Evolutionary conservation across 2,329 filamentous ascomycete species (phyloP).

Genomic region (Lasiodiplodia gonubiensis): DNA sequence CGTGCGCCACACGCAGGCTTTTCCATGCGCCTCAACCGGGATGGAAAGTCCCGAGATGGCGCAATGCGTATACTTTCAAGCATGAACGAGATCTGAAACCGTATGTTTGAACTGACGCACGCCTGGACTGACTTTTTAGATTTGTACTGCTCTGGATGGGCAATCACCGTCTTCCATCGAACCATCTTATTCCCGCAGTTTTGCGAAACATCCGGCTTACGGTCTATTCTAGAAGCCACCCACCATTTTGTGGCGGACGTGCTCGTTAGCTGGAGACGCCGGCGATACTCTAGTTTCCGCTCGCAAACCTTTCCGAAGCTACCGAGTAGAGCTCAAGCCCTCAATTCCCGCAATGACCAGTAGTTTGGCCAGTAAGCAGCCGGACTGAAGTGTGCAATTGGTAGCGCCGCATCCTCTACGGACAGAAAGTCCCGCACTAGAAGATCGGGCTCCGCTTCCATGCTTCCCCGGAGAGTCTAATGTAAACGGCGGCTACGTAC

Average conservation of each 20-base stretch:
- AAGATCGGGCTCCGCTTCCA: not conserved
- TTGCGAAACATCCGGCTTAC: not conserved
- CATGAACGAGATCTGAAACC: conserved; percentile 11
- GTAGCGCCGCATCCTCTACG: not conserved
- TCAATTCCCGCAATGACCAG: not conserved
- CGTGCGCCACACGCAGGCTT: not conserved
- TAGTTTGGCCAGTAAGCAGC: not conserved
- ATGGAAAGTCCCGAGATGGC: conserved; percentile 16
- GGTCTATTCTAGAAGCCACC: not conserved
- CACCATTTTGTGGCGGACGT: not conserved
- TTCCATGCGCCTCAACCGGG: not conserved
- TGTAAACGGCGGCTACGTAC: not conserved
- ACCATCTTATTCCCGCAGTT: not conserved
- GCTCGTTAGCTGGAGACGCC: not conserved
- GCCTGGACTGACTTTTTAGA: not conserved
- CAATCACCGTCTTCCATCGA: not conserved
- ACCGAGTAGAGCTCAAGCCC: not conserved
- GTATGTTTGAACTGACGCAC: conserved; percentile 1
- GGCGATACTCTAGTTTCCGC: not conserved
- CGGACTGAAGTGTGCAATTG: not conserved
- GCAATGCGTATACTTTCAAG: conserved; percentile 7
- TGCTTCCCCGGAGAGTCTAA: conserved; percentile 9
- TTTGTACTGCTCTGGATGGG: conserved; percentile 1
- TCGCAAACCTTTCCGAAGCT: not conserved
- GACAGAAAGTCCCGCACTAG: not conserved